Evolutionary conservation across 805 yeast species (phyloP).

Genomic region (Saccharomycopsis malanga): DNA sequence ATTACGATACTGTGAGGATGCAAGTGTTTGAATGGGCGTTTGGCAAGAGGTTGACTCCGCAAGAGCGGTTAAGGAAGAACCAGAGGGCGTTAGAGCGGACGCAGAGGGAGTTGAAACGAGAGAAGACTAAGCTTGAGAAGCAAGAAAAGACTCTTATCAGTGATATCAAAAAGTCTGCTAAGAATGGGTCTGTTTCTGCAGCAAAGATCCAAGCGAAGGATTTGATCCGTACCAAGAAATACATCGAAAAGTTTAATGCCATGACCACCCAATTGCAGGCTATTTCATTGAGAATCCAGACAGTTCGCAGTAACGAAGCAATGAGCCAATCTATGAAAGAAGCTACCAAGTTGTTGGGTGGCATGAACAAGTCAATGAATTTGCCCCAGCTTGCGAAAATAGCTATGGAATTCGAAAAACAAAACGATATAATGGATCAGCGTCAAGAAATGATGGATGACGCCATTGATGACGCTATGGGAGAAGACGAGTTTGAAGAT

Average conservation of each 20-base stretch:
- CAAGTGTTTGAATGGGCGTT: conserved; percentile 88
- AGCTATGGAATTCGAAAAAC: conserved; percentile 91
- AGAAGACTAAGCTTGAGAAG: conserved; percentile 72
- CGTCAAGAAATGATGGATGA: conserved; percentile 99
- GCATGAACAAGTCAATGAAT: conserved; percentile 88
- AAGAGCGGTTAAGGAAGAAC: conserved; percentile 88
- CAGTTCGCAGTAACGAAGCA: conserved; percentile 88
- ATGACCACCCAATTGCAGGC: conserved; percentile 97
- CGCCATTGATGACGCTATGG: conserved; percentile 95
- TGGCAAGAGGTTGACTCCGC: conserved; percentile 90
- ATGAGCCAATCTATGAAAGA: conserved; percentile 94
- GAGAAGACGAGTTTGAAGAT: conserved; percentile 76
- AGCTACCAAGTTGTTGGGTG: conserved; percentile 75
- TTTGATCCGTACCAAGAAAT: conserved; percentile 73
- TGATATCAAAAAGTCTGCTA: conserved; percentile 90
- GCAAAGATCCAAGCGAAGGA: conserved; percentile 96
- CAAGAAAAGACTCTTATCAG: conserved; percentile 84
- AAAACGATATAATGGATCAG: conserved; percentile 96
- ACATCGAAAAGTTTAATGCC: conserved; percentile 78
- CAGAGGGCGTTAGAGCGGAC: conserved; percentile 93
- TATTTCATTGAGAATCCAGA: conserved; percentile 79
- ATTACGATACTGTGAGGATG: too few species aligned
- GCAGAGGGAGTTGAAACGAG: conserved; percentile 88
- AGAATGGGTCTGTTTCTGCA: conserved; percentile 79
- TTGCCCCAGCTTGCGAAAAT: conserved; percentile 81